phyloP scores from a whole-genome alignment of 2,329 filamentous ascomycete species.

The Orbilia quercus region DNA sequence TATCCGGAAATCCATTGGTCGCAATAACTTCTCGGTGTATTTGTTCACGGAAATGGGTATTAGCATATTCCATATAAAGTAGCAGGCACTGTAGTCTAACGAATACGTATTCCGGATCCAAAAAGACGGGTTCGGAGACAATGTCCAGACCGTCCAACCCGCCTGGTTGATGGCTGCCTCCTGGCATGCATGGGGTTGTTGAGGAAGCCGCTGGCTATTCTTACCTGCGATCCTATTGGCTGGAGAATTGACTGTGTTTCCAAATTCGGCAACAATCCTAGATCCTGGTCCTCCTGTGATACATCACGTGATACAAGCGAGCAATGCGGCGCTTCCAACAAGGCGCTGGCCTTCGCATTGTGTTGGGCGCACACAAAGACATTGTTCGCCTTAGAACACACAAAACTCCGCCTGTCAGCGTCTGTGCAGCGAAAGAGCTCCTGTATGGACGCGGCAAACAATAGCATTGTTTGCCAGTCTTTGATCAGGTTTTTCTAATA shows the following conservation, averaged over 20 bases:
- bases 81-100: too few relatives aligned
- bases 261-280: constrained; percentile 14
- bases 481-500: constrained; percentile 4
- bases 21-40: too few relatives aligned
- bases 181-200: neutral
- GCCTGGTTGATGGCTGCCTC: neutral
- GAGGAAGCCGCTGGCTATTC: constrained; percentile 13
- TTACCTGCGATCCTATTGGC: constrained; percentile 19
- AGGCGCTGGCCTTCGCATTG: constrained; percentile 20
- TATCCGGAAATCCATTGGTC: too few relatives aligned
- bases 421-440: constrained; percentile 39
- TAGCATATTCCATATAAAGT: too few relatives aligned
- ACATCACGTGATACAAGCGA: constrained; percentile 37
- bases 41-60: too few relatives aligned
- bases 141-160: neutral
- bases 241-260: neutral
- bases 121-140: too few relatives aligned
- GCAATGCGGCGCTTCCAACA: constrained; percentile 37
- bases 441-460: constrained; percentile 51
- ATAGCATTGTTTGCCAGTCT: constrained; percentile 38
- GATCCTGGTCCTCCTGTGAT: neutral
- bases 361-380: constrained; percentile 23
- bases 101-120: too few relatives aligned
- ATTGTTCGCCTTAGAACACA: constrained; percentile 33
- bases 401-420: constrained; percentile 30